These are phyloP conservation scores for Leccinum obscurum DNA, from an alignment of 768 basidiomycete species.

Conservation along the genomic window DNA sequence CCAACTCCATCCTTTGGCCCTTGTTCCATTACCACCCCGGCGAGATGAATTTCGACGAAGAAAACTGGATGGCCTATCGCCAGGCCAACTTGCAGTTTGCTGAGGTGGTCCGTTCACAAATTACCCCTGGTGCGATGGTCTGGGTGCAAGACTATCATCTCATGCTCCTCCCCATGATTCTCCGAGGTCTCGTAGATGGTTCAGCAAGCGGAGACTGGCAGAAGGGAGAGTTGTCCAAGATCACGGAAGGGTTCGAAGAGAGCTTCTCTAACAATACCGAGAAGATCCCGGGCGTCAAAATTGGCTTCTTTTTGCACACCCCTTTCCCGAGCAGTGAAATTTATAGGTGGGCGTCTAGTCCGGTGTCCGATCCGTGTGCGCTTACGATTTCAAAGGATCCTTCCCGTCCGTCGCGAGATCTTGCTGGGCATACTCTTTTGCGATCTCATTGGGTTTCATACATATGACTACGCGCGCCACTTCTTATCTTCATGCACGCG, in stretches of 20 bases:
- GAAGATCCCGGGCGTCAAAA: conserved; percentile 73
- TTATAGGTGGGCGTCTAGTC: conserved; percentile 67
- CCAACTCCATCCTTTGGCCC: conserved; percentile 99
- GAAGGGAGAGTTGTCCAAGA: conserved; percentile 60
- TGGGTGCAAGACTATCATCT: conserved; percentile 99
- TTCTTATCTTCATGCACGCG: conserved; percentile 98
- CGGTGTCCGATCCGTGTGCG: conserved; percentile 14
- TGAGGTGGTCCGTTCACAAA: conserved; percentile 77
- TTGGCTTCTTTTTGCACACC: conserved; percentile 98
- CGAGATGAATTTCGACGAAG: conserved; percentile 99
- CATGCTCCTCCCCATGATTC: conserved; percentile 95
- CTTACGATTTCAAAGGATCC: conserved; percentile 56
- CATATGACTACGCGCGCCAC: conserved; percentile 98
- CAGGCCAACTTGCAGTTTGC: conserved; percentile 96
- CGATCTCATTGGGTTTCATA: conserved; percentile 98
- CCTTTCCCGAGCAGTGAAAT: conserved; percentile 98
- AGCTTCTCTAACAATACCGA: conserved; percentile 36
- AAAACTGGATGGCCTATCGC: conserved; percentile 96
- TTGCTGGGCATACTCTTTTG: conserved; percentile 95
- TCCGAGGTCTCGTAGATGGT: conserved; percentile 88
- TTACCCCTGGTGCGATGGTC: conserved; percentile 88
- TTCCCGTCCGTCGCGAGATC: conserved; percentile 96
- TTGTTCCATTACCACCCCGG: conserved; percentile 99
- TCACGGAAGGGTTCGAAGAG: conserved; percentile 70
- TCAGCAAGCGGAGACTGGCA: conserved; percentile 56